phyloP scores from a whole-genome alignment of 805 yeast genomes.

The Lachancea sp. region DNA sequence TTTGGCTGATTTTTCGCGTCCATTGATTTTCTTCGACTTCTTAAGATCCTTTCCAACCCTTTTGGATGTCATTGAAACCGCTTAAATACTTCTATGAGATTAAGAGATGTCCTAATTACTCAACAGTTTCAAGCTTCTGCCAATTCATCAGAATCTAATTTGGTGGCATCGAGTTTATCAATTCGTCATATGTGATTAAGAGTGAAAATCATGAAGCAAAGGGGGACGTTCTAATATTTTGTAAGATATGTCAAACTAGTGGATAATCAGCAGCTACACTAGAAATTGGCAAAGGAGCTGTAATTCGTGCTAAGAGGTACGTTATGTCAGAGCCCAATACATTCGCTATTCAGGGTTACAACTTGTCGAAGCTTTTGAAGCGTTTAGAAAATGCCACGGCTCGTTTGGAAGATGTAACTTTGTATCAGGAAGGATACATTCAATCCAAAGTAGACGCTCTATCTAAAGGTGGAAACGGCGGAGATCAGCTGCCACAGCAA shows the following conservation, averaged over 20 bases:
- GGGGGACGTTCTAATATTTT: no score
- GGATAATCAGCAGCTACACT: no score
- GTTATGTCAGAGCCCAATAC: constrained; percentile 16
- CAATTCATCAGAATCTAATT: no score
- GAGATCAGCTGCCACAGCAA: background rate
- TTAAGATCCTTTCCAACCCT: background rate
- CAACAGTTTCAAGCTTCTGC: no score
- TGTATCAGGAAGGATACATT: constrained; percentile 59
- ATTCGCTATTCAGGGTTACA: constrained; percentile 63
- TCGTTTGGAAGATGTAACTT: constrained; percentile 81
- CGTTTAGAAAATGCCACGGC: constrained; percentile 91
- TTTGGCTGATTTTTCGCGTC: background rate
- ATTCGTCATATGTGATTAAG: no score
- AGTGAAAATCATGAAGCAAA: no score
- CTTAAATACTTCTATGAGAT: no score
- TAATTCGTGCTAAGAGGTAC: constrained; percentile 7
- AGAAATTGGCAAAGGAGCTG: no score
- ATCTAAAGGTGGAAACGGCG: background rate
- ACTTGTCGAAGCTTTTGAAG: constrained; percentile 71
- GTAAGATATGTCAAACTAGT: no score
- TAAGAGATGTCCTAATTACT: no score
- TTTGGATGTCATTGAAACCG: constrained; percentile 3
- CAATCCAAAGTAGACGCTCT: constrained; percentile 29
- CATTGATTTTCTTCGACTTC: background rate
- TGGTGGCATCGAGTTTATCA: no score